Conservation (phyloP, 1,284 basidiomycete genomes). For the Fomes fomentarius region DNA sequence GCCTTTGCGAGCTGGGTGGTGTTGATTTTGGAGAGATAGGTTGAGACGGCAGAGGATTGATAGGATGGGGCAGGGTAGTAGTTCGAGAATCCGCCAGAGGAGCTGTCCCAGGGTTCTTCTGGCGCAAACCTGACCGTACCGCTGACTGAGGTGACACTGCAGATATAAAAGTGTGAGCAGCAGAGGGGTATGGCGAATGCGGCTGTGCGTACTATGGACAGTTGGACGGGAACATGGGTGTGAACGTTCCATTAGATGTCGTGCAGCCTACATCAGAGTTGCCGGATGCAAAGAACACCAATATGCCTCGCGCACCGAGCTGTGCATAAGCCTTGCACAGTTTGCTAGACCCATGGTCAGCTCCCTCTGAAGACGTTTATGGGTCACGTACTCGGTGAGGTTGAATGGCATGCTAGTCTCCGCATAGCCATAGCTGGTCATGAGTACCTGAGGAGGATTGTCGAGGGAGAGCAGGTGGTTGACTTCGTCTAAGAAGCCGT, state of each 20-base stretch:
- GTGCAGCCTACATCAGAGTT: slow-evolving; percentile 61
- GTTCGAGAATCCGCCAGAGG: slow-evolving; percentile 65
- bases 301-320: slow-evolving; percentile 59
- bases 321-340: slow-evolving; percentile 34
- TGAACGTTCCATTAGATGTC: slow-evolving; percentile 53
- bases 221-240: slow-evolving; percentile 70
- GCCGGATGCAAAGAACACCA: slow-evolving; percentile 67
- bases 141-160: slow-evolving; percentile 65
- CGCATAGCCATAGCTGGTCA: slow-evolving; percentile 49
- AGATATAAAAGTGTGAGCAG: too few relatives aligned
- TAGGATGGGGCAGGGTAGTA: slow-evolving; percentile 43
- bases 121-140: slow-evolving; percentile 51
- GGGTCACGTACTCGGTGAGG: slow-evolving; percentile 15
- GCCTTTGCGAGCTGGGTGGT: slow-evolving; percentile 32
- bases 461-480: slow-evolving; percentile 44
- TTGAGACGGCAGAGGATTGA: slow-evolving; percentile 38
- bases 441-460: slow-evolving; percentile 58
- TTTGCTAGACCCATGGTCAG: slow-evolving; percentile 12
- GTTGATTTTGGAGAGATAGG: slow-evolving; percentile 29
- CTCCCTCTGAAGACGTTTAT: too few relatives aligned
- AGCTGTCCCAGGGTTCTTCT: slow-evolving; percentile 48
- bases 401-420: slow-evolving; percentile 28
- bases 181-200: neutral
- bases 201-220: slow-evolving; percentile 41
- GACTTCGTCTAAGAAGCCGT: slow-evolving; percentile 13